Base-by-base conservation (phyloP, 2,329 filamentous ascomycete species). In the Rhexocercosporidium sp. region DNA sequence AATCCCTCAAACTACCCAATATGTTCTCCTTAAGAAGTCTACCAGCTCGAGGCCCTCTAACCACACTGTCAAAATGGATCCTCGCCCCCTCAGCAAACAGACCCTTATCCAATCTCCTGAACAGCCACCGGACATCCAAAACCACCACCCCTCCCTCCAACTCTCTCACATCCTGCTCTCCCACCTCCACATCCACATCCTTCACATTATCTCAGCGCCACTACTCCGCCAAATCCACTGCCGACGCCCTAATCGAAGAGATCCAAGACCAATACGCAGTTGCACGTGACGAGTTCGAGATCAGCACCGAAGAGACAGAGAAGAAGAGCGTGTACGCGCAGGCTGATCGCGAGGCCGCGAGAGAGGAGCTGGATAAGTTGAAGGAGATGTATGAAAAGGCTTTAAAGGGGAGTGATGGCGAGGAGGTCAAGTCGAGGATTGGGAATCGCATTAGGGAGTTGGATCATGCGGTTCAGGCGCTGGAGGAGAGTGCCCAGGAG, bases 261-360 rank as follows among this genome's bases (percentile, higher is more conserved):
- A 61, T 61, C 41, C 41, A 61, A 29, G 59, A 61, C 29, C 59
- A 80, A 56, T 82, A 82, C 69, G 79, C 81, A 64, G 79, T 79
- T 0, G 81, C 82, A 3, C 78, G 79, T 66, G 82, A 84, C 70
- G 82, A 84, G 72, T 82, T 83, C 65, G 82, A 84, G 74, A 83
- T 84, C 68, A 82, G 82, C 3, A 78, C 78, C 0, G 82, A 84
- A 64, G 82, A 81, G 68, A 83, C 82, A 1, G 78, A 82, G 47
- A 76, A 75, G 34, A 75, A 78, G 1, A 81, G 81, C 2, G 80
- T 82, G 64, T 84, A 83, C 72, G 82, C 81, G 0, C 78, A 78
- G 12, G 81, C 78, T 0, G 82, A 84, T 69, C 78, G 82, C 3
- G 79, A 79, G 41, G 80, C 81, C 3, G 81, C 82, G 3, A 79